Base-by-base conservation (phyloP, 1,284 basidiomycete genomes). In the Inonotus hispidus region DNA sequence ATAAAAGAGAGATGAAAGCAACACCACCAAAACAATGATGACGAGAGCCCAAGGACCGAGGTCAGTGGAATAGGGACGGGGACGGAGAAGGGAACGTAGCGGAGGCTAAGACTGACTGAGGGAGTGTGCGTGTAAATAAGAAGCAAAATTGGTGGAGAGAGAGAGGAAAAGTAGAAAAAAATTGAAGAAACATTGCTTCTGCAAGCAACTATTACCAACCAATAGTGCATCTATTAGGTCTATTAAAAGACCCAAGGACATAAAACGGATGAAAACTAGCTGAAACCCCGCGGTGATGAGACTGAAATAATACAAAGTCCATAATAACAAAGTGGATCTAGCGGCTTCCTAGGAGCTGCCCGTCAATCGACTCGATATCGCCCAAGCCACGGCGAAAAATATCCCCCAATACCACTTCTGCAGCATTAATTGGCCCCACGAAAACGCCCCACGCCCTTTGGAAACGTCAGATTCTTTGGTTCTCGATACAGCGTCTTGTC, bases 361-460 rank as follows among this genome's bases (percentile, higher is more conserved):
- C 16, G 84, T 82, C 60, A 90, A 75, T 64, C 61, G 61, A 55
- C 87, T 81, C 45, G 89, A 91, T 16, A 92, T 81, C 56, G 91
- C 73, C 45, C 91, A 83, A 1, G 89, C 90, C 56, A 92, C 71
- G 2, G 83, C 85, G 63, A 92, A 86, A 61, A 92, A 71, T 32
- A 87, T 78, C n/a, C 89, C 88, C 83, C 88, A 88, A 63, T 87
- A 77, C 89, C 89, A 92, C 70, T 89, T 90, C 69, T 90, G 86
- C 82, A 83, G 88, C n/a, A 92, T 71, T 47, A 90, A 71, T 64
- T 82, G 79, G 53, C 84, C 79, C 82, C 85, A 84, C 5, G 80
- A 77, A 6, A 79, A 73, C 13, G 78, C 74, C 77, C 81, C 82
- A 6, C 78, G 80, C 7, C 65, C 58, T 23, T 65, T 67, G 55